Percentiles rank a stretch among this genome's conserved stretches.
Evolutionary conservation across 1,284 basidiomycete genomes (phyloP).

Genomic region (Termitomyces sp.): DNA sequence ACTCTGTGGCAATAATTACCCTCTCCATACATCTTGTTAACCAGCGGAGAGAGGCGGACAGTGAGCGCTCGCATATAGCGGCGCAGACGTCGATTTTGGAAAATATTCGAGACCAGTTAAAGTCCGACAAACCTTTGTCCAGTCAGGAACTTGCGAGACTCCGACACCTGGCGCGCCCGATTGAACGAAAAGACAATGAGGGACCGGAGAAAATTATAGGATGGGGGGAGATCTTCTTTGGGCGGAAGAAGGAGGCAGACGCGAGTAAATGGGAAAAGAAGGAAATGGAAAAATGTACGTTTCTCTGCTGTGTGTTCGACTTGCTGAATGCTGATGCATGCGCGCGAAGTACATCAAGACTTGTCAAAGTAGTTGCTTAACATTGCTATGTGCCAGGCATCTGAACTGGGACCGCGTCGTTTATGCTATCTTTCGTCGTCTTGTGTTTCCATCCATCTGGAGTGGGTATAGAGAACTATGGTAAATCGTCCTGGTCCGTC

Average conservation of each 20-base stretch:
- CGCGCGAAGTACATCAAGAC: conserved; percentile 8
- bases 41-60: conserved; percentile 12
- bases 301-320: neutral
- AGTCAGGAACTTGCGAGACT: conserved; percentile 18
- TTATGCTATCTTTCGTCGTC: neutral
- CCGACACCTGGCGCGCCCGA: conserved; percentile 19
- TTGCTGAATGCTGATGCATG: neutral
- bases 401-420: neutral
- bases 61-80: conserved; percentile 19
- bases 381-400: neutral
- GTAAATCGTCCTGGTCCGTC: neutral
- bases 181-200: conserved; percentile 1
- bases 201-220: conserved; percentile 10
- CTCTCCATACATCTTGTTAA: conserved; percentile 24
- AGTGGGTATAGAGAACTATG: too few relatives aligned
- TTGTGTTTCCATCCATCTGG: neutral
- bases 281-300: conserved; percentile 20
- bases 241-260: conserved; percentile 15
- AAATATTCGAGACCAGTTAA: conserved; percentile 19
- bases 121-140: conserved; percentile 17
- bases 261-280: conserved; percentile 20
- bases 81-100: conserved; percentile 22
- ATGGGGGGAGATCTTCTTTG: conserved; percentile 22
- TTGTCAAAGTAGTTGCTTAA: neutral
- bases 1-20: conserved; percentile 23